These are phyloP conservation scores for Jatropha curcas DNA, from an alignment of 345 rosid genomes.

Conservation along the genomic window DNA sequence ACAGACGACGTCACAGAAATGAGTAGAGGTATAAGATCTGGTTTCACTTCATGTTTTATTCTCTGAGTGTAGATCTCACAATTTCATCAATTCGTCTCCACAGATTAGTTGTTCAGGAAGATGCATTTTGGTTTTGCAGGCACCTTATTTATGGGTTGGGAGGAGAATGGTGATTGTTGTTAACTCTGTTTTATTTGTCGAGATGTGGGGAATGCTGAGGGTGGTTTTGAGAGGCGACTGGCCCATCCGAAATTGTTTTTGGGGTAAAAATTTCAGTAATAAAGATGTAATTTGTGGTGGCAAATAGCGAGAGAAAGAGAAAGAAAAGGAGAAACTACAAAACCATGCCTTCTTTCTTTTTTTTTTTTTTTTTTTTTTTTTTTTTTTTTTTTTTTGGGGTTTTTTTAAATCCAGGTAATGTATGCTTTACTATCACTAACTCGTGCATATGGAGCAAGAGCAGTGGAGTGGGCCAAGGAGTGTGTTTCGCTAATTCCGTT, in stretches of 20 bases:
- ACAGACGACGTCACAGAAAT: too few relatives aligned
- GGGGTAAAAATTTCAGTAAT: constrained; percentile 40
- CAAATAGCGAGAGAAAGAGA: constrained; percentile 3
- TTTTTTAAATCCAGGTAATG: constrained; percentile 75
- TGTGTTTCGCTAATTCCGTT: constrained; percentile 68
- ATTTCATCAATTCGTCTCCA: constrained; percentile 41
- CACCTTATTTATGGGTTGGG: constrained; percentile 25
- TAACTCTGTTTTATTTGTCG: constrained; percentile 22
- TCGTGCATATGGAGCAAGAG: constrained; percentile 58
- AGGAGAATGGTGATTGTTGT: constrained; percentile 32
- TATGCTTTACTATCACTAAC: constrained; percentile 73
- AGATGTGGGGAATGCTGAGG: constrained; percentile 13
- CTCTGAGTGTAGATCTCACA: too few relatives aligned
- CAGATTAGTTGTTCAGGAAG: constrained; percentile 59
- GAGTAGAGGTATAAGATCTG: constrained; percentile 28
- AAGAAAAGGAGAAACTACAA: background rate
- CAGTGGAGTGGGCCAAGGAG: constrained; percentile 81
- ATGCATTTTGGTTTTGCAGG: too few relatives aligned
- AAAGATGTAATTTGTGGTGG: constrained; percentile 36
- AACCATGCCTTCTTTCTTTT: too few relatives aligned
- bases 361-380: too few relatives aligned
- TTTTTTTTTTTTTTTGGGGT: background rate
- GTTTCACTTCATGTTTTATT: constrained; percentile 31
- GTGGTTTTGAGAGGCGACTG: constrained; percentile 34
- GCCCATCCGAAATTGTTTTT: constrained; percentile 38